Evolutionary conservation across 371 early-diverging fungal genomes (phyloP), one percentile per base, ranked within the genome.

Genomic region (Rhizopus microsporus): DNA sequence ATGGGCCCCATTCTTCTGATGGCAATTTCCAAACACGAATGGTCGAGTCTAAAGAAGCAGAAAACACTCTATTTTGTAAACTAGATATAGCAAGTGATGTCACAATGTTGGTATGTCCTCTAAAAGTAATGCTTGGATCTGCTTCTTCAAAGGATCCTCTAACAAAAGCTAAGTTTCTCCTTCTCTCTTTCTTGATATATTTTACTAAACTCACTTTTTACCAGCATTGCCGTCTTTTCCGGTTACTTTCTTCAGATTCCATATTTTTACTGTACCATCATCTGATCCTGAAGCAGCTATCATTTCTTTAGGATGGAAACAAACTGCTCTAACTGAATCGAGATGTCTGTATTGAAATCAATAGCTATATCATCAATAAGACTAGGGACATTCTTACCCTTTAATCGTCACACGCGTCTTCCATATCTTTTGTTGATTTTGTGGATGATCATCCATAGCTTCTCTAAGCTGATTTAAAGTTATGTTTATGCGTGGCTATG

Each of bases 201-300:
- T 43, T 7, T 31, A 23, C 23, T 23, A 23, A 23, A 23, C 52
- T 56, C 69, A 80, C 77, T 76, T 77, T 63, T 69, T 71, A 29
- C 63, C 32, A 16, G 62, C 46, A 45, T 62, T 72, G 3, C 68
- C 71, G 35, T 75, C 80, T 32, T 65, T 65, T 3, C 67, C 71
- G 8, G 73, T 59, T 10, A 72, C 55, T 17, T 75, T 61, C 51
- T 79, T 71, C 47, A 87, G 49, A 51, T 84, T 85, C 92, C 92
- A 93, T 32, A 91, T 69, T 60, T 91, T 92, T 38, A 90, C 86
- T 3, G 93, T 93, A 4, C 85, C 83, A 71, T 95, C 95, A 56
- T 95, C 93, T 3, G 92, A 90, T 7, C 88, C 91, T 1, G 92
- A 85, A 10, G 88, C 75, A 23, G 93, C 64, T 0, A 84, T 66